phyloP scores from a whole-genome alignment of 495 filamentous ascomycete species.

The Penicillium angulare region DNA sequence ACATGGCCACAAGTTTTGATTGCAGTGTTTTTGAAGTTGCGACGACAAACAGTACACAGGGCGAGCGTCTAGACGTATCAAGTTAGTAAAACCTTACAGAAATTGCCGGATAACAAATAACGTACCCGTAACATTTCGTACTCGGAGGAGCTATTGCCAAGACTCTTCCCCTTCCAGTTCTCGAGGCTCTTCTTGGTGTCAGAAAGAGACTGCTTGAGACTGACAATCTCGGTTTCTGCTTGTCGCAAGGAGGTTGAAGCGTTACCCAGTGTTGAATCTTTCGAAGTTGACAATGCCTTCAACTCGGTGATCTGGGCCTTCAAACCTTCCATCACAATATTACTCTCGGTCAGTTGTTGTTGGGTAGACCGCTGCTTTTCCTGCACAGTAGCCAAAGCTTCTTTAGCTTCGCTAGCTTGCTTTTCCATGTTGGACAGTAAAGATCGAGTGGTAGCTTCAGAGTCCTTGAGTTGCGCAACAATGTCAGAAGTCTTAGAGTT shows the following conservation, averaged over 20 bases:
- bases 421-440: conserved; percentile 85
- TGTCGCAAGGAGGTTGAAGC: conserved; percentile 62
- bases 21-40: conserved; percentile 88
- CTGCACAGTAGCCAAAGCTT: conserved; percentile 63
- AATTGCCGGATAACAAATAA: conserved; percentile 14
- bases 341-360: conserved; percentile 63
- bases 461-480: conserved; percentile 87
- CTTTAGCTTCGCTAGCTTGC: conserved; percentile 77
- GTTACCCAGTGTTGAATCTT: conserved; percentile 59
- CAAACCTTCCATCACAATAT: conserved; percentile 65
- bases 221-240: conserved; percentile 71
- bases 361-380: conserved; percentile 70
- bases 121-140: conserved; percentile 82
- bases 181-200: conserved; percentile 75
- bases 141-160: conserved; percentile 76
- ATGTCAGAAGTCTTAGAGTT: conserved; percentile 91
- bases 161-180: conserved; percentile 74
- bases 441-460: conserved; percentile 59
- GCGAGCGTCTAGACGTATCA: conserved; percentile 64
- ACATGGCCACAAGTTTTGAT: conserved; percentile 95
- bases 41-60: conserved; percentile 84
- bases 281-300: conserved; percentile 64
- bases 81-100: conserved; percentile 33
- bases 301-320: conserved; percentile 75
- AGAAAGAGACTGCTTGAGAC: conserved; percentile 67